Evolutionary conservation across 257 asterid genomes (phyloP), one percentile per base, ranked within the genome.

Genomic region (Solanum medicagineum): DNA sequence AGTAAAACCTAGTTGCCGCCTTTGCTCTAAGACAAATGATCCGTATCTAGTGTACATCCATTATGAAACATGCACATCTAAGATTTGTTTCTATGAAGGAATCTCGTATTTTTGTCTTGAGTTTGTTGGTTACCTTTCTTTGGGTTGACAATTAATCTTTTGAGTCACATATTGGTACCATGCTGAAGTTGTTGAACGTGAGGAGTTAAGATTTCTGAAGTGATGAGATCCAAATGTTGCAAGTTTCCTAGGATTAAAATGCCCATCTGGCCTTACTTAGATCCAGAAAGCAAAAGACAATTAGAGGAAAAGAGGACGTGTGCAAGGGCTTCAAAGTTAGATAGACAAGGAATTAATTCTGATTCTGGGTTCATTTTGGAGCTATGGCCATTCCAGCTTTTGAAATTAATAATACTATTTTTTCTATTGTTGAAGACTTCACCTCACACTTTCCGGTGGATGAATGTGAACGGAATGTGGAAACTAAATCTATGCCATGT

Each of bases 181-280:
- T 69, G 97, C 96, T 69, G 98, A 92, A 81, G 90, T 98, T 44
- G 85, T 95, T 66, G 95, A 88, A 81, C 84, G 93, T 87, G 90
- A 91, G 5, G 97, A 93, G 88, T 92, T 94, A 10, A 89, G 91
- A 85, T 95, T 59, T 83, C 80, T 81, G 87, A 81, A 36, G 86
- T 93, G 85, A 70, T 75, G 69, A 97, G 98, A 82, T 95, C 90
- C 89, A 95, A 92, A 89, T 95, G 98, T 90, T 92, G 96, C 90
- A 90, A 85, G 88, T 95, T 98, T 86, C 94, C 97, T 24, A 92
- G 95, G 91, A 90, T 88, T 80, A 93, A 82, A 88, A 85, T 92
- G 51, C 96, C 98, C 0, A 83, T 85, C 15, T 95, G 99, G 75
- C 99, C 98, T 71, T 90, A 92, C 89, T 40, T 80, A 55, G 86